Conservation (phyloP, 495 filamentous ascomycete species). For the Neurospora sp. region DNA sequence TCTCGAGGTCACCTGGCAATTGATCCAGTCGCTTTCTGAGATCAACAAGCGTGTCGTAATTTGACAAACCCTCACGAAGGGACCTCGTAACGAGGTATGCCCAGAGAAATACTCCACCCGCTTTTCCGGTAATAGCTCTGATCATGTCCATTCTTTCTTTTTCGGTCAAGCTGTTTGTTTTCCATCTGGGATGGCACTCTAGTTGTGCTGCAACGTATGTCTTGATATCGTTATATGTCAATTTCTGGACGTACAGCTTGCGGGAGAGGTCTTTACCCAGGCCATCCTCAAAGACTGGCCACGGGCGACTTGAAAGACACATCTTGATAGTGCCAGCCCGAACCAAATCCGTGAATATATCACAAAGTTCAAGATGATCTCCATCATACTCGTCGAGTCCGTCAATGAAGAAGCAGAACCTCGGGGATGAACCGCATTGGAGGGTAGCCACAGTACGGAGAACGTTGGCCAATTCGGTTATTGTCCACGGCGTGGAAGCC, state of each 20-base stretch:
- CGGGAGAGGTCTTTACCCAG: conserved; percentile 14
- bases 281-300: conserved; percentile 32
- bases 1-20: neutral
- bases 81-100: conserved; percentile 17
- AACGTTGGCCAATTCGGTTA: neutral
- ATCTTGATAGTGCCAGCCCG: conserved; percentile 27
- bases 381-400: conserved; percentile 17
- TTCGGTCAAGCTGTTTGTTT: neutral
- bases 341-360: neutral
- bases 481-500: neutral
- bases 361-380: conserved; percentile 9
- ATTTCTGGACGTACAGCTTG: conserved; percentile 12
- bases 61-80: conserved; percentile 12
- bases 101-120: conserved; percentile 37
- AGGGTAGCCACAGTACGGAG: neutral
- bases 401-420: conserved; percentile 21
- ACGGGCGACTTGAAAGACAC: conserved; percentile 43
- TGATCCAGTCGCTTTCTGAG: neutral
- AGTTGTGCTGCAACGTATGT: conserved; percentile 16
- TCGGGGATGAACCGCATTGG: neutral
- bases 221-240: conserved; percentile 24
- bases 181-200: conserved; percentile 1
- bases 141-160: conserved; percentile 5
- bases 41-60: conserved; percentile 12
- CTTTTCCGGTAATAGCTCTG: conserved; percentile 18